Conservation (phyloP, 2,329 filamentous ascomycete species). For the Colletotrichum eremochloae region DNA sequence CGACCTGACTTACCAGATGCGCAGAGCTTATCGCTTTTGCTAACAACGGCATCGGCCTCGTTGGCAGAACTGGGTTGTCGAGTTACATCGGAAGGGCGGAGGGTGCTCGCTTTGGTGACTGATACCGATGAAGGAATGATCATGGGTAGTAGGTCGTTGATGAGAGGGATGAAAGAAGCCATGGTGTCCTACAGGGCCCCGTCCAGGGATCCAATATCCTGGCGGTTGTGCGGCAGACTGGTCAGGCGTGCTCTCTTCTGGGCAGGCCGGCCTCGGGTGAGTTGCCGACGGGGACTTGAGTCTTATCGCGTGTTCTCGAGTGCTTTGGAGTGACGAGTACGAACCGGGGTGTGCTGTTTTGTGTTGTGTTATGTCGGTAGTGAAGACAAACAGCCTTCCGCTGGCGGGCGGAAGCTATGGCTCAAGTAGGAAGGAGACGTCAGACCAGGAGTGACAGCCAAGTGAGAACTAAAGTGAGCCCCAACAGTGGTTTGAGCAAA, state of each 20-base stretch:
- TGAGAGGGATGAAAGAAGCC: slow-evolving; percentile 67
- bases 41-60: slow-evolving; percentile 69
- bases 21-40: slow-evolving; percentile 75
- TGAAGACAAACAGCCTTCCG: slow-evolving; percentile 26
- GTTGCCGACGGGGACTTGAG: slow-evolving; percentile 4
- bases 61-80: slow-evolving; percentile 55
- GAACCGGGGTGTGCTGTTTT: slow-evolving; percentile 9
- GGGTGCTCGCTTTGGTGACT: slow-evolving; percentile 59
- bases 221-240: neutral
- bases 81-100: slow-evolving; percentile 47
- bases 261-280: slow-evolving; percentile 26
- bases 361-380: slow-evolving; percentile 12
- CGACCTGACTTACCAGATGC: slow-evolving; percentile 67
- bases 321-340: slow-evolving; percentile 8
- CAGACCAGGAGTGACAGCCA: slow-evolving; percentile 14
- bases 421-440: slow-evolving; percentile 43
- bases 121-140: slow-evolving; percentile 70
- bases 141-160: slow-evolving; percentile 71
- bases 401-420: slow-evolving; percentile 31
- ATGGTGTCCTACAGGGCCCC: slow-evolving; percentile 50
- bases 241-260: slow-evolving; percentile 20
- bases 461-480: slow-evolving; percentile 14
- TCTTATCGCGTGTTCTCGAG: neutral
- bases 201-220: slow-evolving; percentile 3
- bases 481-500: slow-evolving; percentile 25